phyloP scores from a whole-genome alignment of 768 basidiomycete species.

The Coprinopsis cinerea region DNA sequence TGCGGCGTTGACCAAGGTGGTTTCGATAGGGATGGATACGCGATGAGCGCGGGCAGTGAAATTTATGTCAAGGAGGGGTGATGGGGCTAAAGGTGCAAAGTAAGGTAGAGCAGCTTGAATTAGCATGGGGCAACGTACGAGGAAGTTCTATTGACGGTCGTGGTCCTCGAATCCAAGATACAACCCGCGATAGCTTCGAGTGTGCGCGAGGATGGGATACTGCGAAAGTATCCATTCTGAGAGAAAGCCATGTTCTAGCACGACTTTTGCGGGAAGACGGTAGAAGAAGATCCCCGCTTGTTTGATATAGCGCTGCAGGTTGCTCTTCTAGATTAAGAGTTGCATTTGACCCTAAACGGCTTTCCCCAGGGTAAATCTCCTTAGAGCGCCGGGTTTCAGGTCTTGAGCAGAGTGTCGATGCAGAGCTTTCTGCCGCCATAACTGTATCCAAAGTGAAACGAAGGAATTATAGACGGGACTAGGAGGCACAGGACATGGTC shows the following conservation, averaged over 20 bases:
- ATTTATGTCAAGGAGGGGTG: slow-evolving; percentile 50
- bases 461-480: too few relatives aligned
- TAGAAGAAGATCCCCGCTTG: not conserved
- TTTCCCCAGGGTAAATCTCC: too few relatives aligned
- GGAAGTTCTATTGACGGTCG: slow-evolving; percentile 48
- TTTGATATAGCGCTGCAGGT: not conserved
- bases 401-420: too few relatives aligned
- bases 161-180: slow-evolving; percentile 49
- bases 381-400: too few relatives aligned
- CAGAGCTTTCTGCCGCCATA: not conserved
- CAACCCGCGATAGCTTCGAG: slow-evolving; percentile 14
- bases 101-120: too few relatives aligned
- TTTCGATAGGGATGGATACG: slow-evolving; percentile 47
- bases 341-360: too few relatives aligned
- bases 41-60: slow-evolving; percentile 29
- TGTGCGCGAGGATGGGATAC: slow-evolving; percentile 17
- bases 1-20: slow-evolving; percentile 44
- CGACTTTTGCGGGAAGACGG: not conserved
- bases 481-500: too few relatives aligned
- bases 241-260: slow-evolving; percentile 4
- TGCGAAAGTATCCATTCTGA: not conserved
- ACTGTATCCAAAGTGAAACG: too few relatives aligned
- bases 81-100: too few relatives aligned
- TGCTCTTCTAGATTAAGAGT: too few relatives aligned
- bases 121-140: slow-evolving; percentile 27